Evolutionary conservation across 1,139 yeast genomes (phyloP).

Genomic region (Candida anutae): DNA sequence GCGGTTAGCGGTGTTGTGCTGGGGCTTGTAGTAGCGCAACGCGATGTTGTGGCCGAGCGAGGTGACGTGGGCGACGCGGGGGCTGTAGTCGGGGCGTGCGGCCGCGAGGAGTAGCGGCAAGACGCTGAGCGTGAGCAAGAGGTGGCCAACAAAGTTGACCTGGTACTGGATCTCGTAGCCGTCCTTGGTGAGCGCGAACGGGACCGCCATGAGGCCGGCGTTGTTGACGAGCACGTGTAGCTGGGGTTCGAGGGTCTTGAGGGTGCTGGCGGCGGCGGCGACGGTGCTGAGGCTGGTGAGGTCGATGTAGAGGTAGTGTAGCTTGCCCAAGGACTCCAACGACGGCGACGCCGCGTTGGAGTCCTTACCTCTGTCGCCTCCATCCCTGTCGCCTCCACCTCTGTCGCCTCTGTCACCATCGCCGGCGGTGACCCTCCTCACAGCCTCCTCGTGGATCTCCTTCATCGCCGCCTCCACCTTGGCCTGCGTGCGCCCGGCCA

Average conservation of each 20-base stretch:
- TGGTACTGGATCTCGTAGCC: slow-evolving; percentile 36
- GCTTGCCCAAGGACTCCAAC: slow-evolving; percentile 17
- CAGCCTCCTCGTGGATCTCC: slow-evolving; percentile 49
- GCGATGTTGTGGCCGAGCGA: slow-evolving; percentile 28
- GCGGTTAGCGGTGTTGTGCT: slow-evolving; percentile 15
- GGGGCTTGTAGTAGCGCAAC: slow-evolving; percentile 17
- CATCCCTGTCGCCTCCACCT: background rate
- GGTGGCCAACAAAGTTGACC: slow-evolving; percentile 30
- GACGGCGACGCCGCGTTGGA: background rate
- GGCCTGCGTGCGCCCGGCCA: slow-evolving; percentile 60
- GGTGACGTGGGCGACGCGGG: slow-evolving; percentile 27
- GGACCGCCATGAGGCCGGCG: slow-evolving; percentile 38
- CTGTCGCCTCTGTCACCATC: background rate
- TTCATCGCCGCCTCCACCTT: slow-evolving; percentile 50
- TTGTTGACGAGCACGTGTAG: slow-evolving; percentile 31
- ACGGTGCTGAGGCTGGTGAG: slow-evolving; percentile 25
- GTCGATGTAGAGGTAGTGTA: slow-evolving; percentile 24
- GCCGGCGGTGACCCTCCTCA: slow-evolving; percentile 9
- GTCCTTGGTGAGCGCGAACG: slow-evolving; percentile 28
- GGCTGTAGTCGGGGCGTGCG: slow-evolving; percentile 11
- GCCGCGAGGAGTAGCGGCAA: slow-evolving; percentile 21
- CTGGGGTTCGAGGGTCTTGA: slow-evolving; percentile 17
- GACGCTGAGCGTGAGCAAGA: slow-evolving; percentile 24
- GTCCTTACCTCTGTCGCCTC: background rate
- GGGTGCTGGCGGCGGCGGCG: slow-evolving; percentile 19